Evolutionary conservation across 345 rosid species (phyloP), one percentile per base, ranked within the genome.

Genomic region (Bruguiera gymnorhiza): DNA sequence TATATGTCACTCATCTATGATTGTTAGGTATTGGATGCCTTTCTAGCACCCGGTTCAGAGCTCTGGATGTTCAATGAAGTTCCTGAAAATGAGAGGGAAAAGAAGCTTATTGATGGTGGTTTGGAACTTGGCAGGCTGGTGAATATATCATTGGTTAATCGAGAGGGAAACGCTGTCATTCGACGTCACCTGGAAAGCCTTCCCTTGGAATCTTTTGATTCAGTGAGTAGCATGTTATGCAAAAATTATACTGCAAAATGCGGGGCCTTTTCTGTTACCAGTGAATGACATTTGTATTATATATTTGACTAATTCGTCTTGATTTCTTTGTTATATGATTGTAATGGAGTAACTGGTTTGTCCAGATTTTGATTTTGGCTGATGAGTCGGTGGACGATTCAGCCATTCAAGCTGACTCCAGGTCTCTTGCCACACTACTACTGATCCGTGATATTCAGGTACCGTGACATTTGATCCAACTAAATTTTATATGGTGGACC

Each of bases 41-140:
- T 78, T 71, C 77, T 89, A 55, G 91, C 94, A 69, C 80, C 77
- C 46, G 85, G 78, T 50, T 89, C 94, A 31, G 94, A 89, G 81
- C 94, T 85, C n/a, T 89, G 94, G 91, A 86, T 89, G 94, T 89
- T 89, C 84, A 89, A 89, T 70, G 89, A 89, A 29, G 94, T 89
- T 70, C 83, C 74, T 31, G 94, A 89, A 75, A 80, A 60, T 21
- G 94, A 86, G 61, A 86, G 94, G 82, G 89, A 86, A 31, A 80
- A 65, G 78, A 89, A 89, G 82, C 86, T 89, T 39, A 73, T 72
- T 75, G 94, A 86, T 67, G 94, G 94, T 71, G 89, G 91, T 61
- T 87, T 89, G 66, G 94, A 89, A 62, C 24, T 80, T 36, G 56
- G 39, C 64, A 78, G 89, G 79, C 77, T 89, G 79, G 82, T 18